Evolutionary conservation across 805 yeast species (phyloP).

Genomic region (Candida tammaniensis): DNA sequence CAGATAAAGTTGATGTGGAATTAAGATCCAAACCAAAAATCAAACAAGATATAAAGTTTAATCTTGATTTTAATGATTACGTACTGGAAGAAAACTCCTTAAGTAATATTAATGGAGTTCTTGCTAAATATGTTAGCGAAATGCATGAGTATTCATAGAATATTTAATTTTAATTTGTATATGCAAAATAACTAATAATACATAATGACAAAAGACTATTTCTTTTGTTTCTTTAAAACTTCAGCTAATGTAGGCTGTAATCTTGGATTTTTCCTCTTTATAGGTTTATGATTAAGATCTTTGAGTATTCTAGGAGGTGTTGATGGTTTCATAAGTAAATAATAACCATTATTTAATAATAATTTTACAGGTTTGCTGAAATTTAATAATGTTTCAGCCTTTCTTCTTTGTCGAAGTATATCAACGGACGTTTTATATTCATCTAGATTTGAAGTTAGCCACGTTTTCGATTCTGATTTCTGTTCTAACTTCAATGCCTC

Average conservation of each 20-base stretch:
- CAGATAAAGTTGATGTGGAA: conserved; percentile 30
- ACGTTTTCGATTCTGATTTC: conserved; percentile 13
- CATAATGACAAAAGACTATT: too few species aligned
- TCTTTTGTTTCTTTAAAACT: conserved; percentile 1
- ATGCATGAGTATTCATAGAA: conserved; percentile 5
- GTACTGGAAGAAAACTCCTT: conserved; percentile 3
- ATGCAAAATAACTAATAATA: too few species aligned
- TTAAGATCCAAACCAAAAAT: conserved; percentile 28
- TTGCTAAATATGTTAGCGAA: conserved; percentile 4
- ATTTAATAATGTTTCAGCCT: conserved; percentile 18
- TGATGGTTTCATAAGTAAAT: conserved; percentile 40
- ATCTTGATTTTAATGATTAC: conserved; percentile 8
- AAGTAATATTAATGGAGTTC: conserved; percentile 12
- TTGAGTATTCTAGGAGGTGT: conserved; percentile 19
- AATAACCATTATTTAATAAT: conserved; percentile 33
- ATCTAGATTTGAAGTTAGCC: conserved; percentile 10
- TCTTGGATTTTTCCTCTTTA: not conserved
- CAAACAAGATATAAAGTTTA: conserved; percentile 7
- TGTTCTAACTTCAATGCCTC: conserved; percentile 24
- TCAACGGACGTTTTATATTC: conserved; percentile 21
- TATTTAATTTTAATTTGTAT: not conserved
- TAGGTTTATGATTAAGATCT: too few species aligned
- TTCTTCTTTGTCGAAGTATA: conserved; percentile 21
- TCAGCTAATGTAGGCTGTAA: conserved; percentile 1
- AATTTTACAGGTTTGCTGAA: conserved; percentile 38